Evolutionary conservation across 2,329 filamentous ascomycete species (phyloP), one percentile per base, ranked within the genome.

Genomic region (Hymenoscyphus fraxineus): DNA sequence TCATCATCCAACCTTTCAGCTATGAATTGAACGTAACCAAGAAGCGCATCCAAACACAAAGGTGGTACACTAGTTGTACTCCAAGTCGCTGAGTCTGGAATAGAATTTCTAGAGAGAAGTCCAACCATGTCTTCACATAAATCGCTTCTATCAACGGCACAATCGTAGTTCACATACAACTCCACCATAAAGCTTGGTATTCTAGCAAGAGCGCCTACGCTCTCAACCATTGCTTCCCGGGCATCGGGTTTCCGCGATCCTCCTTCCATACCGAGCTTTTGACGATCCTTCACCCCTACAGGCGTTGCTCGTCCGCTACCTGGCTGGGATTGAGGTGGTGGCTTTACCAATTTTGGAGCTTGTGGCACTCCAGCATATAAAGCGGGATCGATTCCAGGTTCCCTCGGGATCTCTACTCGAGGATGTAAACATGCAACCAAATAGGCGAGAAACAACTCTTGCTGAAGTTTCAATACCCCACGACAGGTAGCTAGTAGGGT

Each of bases 1-100:
- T 86, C 80, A 61, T 95, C 86, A 60, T 96, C 86, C 19, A 98
- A 79, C 63, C 95, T 86, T 75, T 97, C 93, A 0, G 92, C 90
- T 69, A 99, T 89, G 69, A 92, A 97, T 73, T 97, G 93, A 40
- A 99, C 86, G 72, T 93, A 98, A 16, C 92, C 89, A 31, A 99
- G 82, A 12, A 99, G 81, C 10, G 95, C 93, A 78, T 99, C 95
- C 27, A 99, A 82, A 73, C 95, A 99, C 2, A 99, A 80, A 0
- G 95, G 95, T 16, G 95, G 95, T 1, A 99, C 96, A 74, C 96
- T 99, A 5, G 94, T 97, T 12, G 95, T 99, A 76, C 96, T 99
- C 95, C 95, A 99, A 6, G 93, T 97, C 6, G 94, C 95, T 9
- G 95, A 97, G 76, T 99, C 95, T 0, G 95, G 96, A 69, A 99